Conservation (phyloP, 1,284 basidiomycete genomes). For the Ceratobasidium sp. region DNA sequence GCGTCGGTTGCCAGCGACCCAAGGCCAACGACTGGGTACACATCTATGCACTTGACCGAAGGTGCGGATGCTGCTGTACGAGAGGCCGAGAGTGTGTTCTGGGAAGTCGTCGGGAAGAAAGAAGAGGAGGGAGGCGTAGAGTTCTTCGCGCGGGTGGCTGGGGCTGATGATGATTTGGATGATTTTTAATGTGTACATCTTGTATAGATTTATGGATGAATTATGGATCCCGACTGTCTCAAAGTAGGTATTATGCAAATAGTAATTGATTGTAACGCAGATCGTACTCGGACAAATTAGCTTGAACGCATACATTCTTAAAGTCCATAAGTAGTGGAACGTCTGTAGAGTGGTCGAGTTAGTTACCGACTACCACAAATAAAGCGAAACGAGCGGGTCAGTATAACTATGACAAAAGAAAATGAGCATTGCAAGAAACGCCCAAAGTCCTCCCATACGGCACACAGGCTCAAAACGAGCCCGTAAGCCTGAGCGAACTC, state of each 20-base stretch:
- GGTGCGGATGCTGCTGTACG: slow-evolving; percentile 64
- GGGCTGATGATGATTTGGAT: slow-evolving; percentile 54
- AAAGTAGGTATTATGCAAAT: too few species aligned
- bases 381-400: not conserved
- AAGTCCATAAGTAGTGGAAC: too few species aligned
- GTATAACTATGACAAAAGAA: slow-evolving; percentile 35
- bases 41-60: slow-evolving; percentile 51
- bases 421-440: slow-evolving; percentile 18
- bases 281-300: not conserved
- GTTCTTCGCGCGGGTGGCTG: slow-evolving; percentile 58
- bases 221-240: too few species aligned
- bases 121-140: slow-evolving; percentile 23
- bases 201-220: not conserved
- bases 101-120: slow-evolving; percentile 54
- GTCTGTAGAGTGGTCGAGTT: not conserved
- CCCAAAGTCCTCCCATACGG: slow-evolving; percentile 20
- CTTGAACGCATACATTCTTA: not conserved
- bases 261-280: too few species aligned
- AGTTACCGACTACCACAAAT: not conserved
- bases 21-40: not conserved
- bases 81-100: slow-evolving; percentile 69
- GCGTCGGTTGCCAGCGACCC: not conserved
- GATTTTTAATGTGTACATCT: slow-evolving; percentile 43
- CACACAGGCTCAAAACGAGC: slow-evolving; percentile 33
- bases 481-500: not conserved